Evolutionary conservation across 257 asterid genomes (phyloP).

Genomic region (Nyctanthes arbortristis): DNA sequence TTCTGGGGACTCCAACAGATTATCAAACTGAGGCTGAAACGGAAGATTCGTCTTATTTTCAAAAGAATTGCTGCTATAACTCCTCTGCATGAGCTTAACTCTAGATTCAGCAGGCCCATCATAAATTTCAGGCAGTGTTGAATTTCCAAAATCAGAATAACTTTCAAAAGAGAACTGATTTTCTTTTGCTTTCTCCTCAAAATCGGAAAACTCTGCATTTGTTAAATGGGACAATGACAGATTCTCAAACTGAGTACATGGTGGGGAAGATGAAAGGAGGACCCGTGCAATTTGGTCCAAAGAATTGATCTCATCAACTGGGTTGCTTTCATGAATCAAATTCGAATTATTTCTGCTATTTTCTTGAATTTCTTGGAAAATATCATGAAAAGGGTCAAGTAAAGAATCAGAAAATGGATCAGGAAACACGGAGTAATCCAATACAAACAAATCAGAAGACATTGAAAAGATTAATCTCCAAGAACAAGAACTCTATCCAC

Average conservation of each 20-base stretch:
- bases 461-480: constrained; percentile 25
- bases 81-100: constrained; percentile 72
- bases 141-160: constrained; percentile 20
- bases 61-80: constrained; percentile 66
- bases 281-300: constrained; percentile 43
- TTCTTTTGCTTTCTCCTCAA: constrained; percentile 57
- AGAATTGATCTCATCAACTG: constrained; percentile 25
- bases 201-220: constrained; percentile 33
- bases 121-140: constrained; percentile 34
- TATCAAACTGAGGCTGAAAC: constrained; percentile 48
- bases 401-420: constrained; percentile 52
- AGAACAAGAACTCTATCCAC: neutral
- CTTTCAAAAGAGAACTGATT: constrained; percentile 34
- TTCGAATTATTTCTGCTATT: neutral
- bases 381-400: constrained; percentile 28
- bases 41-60: constrained; percentile 35
- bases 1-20: constrained; percentile 52
- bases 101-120: constrained; percentile 36
- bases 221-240: constrained; percentile 40
- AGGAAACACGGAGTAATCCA: constrained; percentile 54
- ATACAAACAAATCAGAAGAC: constrained; percentile 66
- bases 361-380: constrained; percentile 36
- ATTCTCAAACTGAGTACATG: constrained; percentile 54
- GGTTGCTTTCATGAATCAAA: constrained; percentile 24
- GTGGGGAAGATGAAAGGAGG: constrained; percentile 67